Percentiles rank a stretch among this genome's conserved stretches.
These are phyloP conservation scores for Phytophthora fragariae DNA, from an alignment of 352 stramenopile genomes.

Conservation along the genomic window DNA sequence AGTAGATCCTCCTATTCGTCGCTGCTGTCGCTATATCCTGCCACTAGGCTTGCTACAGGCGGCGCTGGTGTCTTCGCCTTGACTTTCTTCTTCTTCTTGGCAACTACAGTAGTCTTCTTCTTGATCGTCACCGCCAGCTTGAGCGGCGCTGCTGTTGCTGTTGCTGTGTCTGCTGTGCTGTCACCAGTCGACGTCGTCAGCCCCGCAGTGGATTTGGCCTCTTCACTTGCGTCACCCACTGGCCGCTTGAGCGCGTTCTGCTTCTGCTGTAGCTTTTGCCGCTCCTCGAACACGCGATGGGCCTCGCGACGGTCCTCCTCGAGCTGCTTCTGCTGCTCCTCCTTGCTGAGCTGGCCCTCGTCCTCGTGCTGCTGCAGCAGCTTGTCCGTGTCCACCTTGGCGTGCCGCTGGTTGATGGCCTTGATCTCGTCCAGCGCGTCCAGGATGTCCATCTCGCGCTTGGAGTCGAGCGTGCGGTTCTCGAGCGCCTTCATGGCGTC, in stretches of 20 bases:
- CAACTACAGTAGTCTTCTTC: slow-evolving; percentile 35
- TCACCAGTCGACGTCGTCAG: slow-evolving; percentile 4
- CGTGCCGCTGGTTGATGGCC: slow-evolving; percentile 96
- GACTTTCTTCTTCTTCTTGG: slow-evolving; percentile 42
- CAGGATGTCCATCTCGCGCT: slow-evolving; percentile 99
- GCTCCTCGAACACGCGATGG: slow-evolving; percentile 61
- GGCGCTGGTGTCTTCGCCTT: slow-evolving; percentile 46
- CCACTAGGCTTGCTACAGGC: slow-evolving; percentile 68
- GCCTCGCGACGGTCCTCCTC: slow-evolving; percentile 60
- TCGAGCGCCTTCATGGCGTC: slow-evolving; percentile 98
- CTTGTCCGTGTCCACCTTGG: slow-evolving; percentile 90
- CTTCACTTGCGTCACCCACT: slow-evolving; percentile 27
- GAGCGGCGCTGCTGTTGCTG: slow-evolving; percentile 26
- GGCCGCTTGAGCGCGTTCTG: slow-evolving; percentile 34
- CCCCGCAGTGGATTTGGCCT: neutral
- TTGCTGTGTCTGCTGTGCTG: slow-evolving; percentile 12
- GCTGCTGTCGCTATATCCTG: slow-evolving; percentile 82
- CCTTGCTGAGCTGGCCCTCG: slow-evolving; percentile 39
- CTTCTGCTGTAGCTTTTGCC: slow-evolving; percentile 44
- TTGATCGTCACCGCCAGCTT: slow-evolving; percentile 48
- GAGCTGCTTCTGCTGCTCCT: slow-evolving; percentile 56
- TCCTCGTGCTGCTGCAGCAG: slow-evolving; percentile 69
- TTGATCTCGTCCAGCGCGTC: slow-evolving; percentile 99
- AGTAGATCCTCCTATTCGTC: slow-evolving; percentile 40
- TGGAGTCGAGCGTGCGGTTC: slow-evolving; percentile 98